Percentiles rank a stretch among this genome's conserved stretches.
phyloP scores from a whole-genome alignment of 202 grass and related monocot species.

The Schoenoplectus tabernaemontani region DNA sequence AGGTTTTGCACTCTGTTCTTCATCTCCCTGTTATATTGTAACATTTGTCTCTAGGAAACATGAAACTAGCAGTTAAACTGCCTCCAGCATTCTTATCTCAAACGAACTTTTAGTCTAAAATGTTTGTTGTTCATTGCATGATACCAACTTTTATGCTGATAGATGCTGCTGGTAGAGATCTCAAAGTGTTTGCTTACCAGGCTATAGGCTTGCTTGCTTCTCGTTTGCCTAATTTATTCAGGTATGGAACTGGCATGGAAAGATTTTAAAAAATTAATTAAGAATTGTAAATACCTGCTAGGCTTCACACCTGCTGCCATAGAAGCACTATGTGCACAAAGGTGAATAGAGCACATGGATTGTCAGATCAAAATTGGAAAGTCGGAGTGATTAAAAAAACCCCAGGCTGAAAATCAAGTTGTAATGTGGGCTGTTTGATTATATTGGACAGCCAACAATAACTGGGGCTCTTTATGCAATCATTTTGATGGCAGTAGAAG shows the following conservation, averaged over 20 bases:
- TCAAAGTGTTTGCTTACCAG: slow-evolving; percentile 89
- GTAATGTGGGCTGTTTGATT: neutral
- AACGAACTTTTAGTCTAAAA: neutral
- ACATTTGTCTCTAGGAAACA: neutral
- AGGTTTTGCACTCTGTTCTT: slow-evolving; percentile 43
- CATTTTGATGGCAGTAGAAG: neutral
- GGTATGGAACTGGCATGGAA: slow-evolving; percentile 15
- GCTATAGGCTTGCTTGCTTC: slow-evolving; percentile 92
- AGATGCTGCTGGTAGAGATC: slow-evolving; percentile 54
- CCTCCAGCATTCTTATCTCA: neutral
- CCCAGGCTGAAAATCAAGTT: neutral
- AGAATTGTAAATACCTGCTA: neutral
- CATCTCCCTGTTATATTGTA: slow-evolving; percentile 15
- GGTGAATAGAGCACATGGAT: neutral
- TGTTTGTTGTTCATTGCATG: neutral
- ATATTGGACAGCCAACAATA: neutral
- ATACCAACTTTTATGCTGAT: slow-evolving; percentile 2
- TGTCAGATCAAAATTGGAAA: neutral
- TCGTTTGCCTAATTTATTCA: slow-evolving; percentile 95
- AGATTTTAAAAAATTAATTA: neutral
- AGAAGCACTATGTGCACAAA: neutral
- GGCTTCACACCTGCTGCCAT: neutral
- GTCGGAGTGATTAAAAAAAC: neutral
- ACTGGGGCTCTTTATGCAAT: neutral
- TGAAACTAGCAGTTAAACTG: neutral